phyloP scores from a whole-genome alignment of 2,329 filamentous ascomycete species.

The Diplodia scrobiculata region DNA sequence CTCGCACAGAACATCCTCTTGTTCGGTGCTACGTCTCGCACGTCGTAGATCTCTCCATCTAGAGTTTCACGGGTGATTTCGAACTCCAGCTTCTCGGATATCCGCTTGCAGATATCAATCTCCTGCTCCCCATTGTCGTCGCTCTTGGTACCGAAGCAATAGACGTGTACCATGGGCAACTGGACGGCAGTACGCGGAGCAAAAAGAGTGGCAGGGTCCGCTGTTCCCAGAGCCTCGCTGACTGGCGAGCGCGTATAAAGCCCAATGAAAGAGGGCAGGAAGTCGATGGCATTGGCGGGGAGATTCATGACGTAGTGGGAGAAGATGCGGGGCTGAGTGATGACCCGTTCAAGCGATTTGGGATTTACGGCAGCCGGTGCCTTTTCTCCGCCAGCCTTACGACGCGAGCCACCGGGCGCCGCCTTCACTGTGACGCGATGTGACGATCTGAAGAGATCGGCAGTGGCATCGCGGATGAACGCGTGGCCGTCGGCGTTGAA shows the following conservation, averaged over 20 bases:
- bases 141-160: constrained; percentile 86
- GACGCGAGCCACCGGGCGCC: constrained; percentile 20
- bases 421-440: constrained; percentile 24
- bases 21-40: constrained; percentile 85
- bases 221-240: not conserved
- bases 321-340: constrained; percentile 69
- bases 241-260: constrained; percentile 64
- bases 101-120: constrained; percentile 64
- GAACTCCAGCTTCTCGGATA: constrained; percentile 63
- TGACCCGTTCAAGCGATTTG: constrained; percentile 28
- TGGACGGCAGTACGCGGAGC: constrained; percentile 52
- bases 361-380: constrained; percentile 43
- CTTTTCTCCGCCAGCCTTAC: constrained; percentile 20
- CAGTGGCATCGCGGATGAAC: constrained; percentile 74
- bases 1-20: constrained; percentile 97
- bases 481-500: constrained; percentile 79
- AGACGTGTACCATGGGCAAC: constrained; percentile 85
- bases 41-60: constrained; percentile 61
- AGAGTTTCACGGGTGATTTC: constrained; percentile 60
- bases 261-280: constrained; percentile 75
- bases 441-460: constrained; percentile 48
- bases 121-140: constrained; percentile 67
- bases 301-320: constrained; percentile 99
- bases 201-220: constrained; percentile 36
- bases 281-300: constrained; percentile 83